These are phyloP conservation scores for Asterophora lycoperdoides DNA, from an alignment of 768 basidiomycete genomes.

Conservation along the genomic window DNA sequence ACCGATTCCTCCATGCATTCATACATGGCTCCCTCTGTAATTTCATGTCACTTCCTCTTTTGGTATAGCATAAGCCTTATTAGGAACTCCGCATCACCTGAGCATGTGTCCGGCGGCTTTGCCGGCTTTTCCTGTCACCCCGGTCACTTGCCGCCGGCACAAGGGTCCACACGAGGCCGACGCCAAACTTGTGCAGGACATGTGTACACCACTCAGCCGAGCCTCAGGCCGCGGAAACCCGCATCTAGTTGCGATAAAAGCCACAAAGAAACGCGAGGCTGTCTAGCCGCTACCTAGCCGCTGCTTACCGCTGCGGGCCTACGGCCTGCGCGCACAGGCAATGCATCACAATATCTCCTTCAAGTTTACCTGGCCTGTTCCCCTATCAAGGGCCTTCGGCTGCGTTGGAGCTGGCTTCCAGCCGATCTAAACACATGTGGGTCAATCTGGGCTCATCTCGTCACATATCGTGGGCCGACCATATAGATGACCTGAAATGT, in stretches of 20 bases:
- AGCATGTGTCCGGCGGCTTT: conserved; percentile 11
- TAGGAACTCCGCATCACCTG: neutral
- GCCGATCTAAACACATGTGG: conserved; percentile 32
- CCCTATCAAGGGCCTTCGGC: conserved; percentile 41
- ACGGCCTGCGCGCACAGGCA: too few relatives aligned
- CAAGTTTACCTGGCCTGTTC: conserved; percentile 40
- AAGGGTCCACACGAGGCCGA: neutral
- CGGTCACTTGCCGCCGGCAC: conserved; percentile 7
- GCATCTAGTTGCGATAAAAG: neutral
- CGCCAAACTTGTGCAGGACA: neutral
- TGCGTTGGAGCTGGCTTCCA: conserved; percentile 44
- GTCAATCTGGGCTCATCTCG: neutral
- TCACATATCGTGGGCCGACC: conserved; percentile 40
- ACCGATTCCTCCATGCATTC: neutral
- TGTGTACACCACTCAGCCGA: neutral
- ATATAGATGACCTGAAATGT: conserved; percentile 97
- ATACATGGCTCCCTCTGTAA: too few relatives aligned
- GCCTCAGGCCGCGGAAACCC: neutral
- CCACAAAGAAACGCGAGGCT: neutral
- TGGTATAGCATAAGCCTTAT: conserved; percentile 5
- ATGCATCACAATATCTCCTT: conserved; percentile 38
- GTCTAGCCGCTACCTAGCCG: too few relatives aligned
- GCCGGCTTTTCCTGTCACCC: neutral
- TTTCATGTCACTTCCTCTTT: neutral
- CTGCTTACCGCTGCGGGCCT: too few relatives aligned